Conservation (phyloP, 2,329 filamentous ascomycete species). For the Paracorniculantispora psalliotae region DNA sequence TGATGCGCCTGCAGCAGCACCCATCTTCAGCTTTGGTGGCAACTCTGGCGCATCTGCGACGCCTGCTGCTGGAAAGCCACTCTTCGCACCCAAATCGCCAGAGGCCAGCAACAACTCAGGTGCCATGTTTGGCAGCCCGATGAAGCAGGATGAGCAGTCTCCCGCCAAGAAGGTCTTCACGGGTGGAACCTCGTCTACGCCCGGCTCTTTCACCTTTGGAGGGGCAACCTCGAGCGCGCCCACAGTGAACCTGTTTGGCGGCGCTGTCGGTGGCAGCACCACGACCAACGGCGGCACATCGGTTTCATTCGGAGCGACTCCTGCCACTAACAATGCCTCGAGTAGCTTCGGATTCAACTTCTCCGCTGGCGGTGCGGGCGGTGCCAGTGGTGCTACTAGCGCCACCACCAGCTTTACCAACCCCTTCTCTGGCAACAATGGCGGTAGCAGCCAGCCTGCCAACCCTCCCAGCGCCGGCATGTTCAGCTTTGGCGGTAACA, state of each 20-base stretch:
- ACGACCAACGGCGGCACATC: conserved; percentile 22
- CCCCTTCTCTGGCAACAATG: conserved; percentile 30
- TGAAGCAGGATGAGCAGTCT: conserved; percentile 39
- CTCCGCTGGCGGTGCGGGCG: conserved; percentile 16
- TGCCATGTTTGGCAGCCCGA: conserved; percentile 37
- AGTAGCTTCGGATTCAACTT: conserved; percentile 30
- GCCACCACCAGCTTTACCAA: conserved; percentile 33
- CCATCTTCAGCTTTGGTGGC: conserved; percentile 30
- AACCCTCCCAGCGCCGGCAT: conserved; percentile 24
- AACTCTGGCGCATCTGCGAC: conserved; percentile 26
- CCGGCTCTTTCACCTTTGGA: conserved; percentile 34
- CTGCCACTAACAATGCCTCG: conserved; percentile 18
- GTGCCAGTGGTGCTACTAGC: conserved; percentile 17
- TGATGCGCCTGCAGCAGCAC: conserved; percentile 22
- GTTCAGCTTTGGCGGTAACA: conserved; percentile 35
- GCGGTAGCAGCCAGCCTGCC: conserved; percentile 21
- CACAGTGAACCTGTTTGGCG: conserved; percentile 36
- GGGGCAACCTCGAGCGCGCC: conserved; percentile 18
- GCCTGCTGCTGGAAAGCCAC: conserved; percentile 27
- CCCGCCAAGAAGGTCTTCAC: conserved; percentile 32
- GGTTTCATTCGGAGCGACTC: conserved; percentile 33
- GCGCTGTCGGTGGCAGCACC: conserved; percentile 22
- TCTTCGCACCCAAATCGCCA: conserved; percentile 35
- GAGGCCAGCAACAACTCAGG: conserved; percentile 20
- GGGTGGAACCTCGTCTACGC: conserved; percentile 19